A percentile compares a stretch with the other conserved stretches of the same genome.
Conservation (phyloP, 371 early-diverging fungal genomes). For the Mortierella sp. region DNA sequence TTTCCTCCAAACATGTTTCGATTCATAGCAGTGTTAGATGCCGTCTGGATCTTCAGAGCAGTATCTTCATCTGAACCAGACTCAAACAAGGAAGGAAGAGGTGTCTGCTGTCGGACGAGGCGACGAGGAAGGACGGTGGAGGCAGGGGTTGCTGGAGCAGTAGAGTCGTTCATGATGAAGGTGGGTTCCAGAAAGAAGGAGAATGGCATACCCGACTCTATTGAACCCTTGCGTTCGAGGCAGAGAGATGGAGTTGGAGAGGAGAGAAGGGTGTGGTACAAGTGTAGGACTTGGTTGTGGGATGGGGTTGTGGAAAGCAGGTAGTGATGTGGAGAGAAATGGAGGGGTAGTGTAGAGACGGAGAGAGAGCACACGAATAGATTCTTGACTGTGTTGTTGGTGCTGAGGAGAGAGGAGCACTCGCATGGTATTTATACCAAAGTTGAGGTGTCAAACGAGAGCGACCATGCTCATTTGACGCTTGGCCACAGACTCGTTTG, state of each 20-base stretch:
- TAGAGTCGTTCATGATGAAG: neutral
- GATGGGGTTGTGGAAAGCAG: neutral
- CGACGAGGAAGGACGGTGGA: constrained; percentile 1
- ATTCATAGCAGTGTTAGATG: constrained; percentile 19
- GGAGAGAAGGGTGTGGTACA: neutral
- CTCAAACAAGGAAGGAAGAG: constrained; percentile 7
- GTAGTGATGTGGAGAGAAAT: neutral
- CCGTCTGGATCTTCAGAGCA: constrained; percentile 7
- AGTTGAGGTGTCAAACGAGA: neutral
- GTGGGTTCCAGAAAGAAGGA: constrained; percentile 6
- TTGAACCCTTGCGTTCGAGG: no score
- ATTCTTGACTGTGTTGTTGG: no score
- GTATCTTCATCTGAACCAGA: constrained; percentile 1
- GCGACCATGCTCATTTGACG: neutral
- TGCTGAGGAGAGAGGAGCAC: no score
- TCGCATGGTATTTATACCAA: no score
- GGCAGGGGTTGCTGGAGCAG: neutral
- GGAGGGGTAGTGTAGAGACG: neutral
- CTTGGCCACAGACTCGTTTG: neutral
- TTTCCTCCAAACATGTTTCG: constrained; percentile 13
- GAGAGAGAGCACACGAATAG: neutral
- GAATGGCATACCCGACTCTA: constrained; percentile 20
- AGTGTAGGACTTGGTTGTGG: neutral
- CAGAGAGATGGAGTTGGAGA: neutral
- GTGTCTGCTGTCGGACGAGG: constrained; percentile 26